Conservation (phyloP, 352 stramenopile genomes). For the Achlya hypogyna region DNA sequence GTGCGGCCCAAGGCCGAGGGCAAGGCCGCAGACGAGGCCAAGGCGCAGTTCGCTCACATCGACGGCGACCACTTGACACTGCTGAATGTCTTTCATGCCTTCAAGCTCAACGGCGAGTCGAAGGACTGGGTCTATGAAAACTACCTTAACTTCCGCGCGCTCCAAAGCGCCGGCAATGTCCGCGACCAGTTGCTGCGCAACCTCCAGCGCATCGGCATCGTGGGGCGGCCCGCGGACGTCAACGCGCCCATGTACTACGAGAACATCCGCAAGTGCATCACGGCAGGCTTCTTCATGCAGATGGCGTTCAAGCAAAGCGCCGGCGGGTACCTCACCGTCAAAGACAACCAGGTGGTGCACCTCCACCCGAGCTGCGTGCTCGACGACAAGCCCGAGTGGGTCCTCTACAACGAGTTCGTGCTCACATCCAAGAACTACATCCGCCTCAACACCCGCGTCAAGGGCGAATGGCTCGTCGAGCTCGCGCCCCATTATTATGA, state of each 20-base stretch:
- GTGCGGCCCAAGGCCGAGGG: constrained; percentile 94
- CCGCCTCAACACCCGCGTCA: constrained; percentile 92
- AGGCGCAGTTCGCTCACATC: constrained; percentile 90
- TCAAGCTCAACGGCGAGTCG: constrained; percentile 85
- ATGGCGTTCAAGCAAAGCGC: constrained; percentile 80
- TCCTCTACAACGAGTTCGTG: constrained; percentile 99
- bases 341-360: constrained; percentile 98
- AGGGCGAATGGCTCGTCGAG: constrained; percentile 87
- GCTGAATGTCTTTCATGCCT: constrained; percentile 97
- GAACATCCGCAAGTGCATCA: constrained; percentile 91
- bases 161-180: constrained; percentile 92
- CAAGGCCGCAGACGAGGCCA: constrained; percentile 95
- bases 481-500: constrained; percentile 98
- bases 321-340: constrained; percentile 97
- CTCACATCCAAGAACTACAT: constrained; percentile 99
- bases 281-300: constrained; percentile 97
- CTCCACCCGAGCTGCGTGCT: constrained; percentile 94
- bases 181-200: constrained; percentile 90
- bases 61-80: constrained; percentile 97
- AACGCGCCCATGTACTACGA: constrained; percentile 82
- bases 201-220: constrained; percentile 70
- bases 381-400: constrained; percentile 95
- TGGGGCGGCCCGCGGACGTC: constrained; percentile 55
- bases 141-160: constrained; percentile 94
- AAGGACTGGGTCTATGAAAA: constrained; percentile 98